Base-by-base conservation (phyloP, 192 early-diverging fungal genomes). In the Polychytrium aggregatum region DNA sequence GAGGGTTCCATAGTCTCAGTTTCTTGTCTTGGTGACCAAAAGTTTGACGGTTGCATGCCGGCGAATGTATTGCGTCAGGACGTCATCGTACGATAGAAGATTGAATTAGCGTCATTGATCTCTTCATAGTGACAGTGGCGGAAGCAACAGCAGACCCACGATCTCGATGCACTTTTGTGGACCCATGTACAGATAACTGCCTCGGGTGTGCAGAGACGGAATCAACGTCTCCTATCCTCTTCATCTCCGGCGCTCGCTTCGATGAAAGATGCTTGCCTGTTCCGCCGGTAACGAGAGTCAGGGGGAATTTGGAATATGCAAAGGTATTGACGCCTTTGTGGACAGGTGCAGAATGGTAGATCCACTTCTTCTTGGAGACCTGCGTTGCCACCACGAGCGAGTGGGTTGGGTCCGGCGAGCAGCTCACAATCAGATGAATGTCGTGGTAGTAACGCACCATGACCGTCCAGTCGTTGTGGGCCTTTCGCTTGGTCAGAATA, bases 1-100 rank as follows among this genome's bases (percentile, higher is more conserved):
- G 59, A 2, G 71, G 75, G 46, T 78, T 74, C 71, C 71, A 74
- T 7, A 78, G 48, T 0, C 75, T 62, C 41, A 78, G 33, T 47
- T 66, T 59, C 11, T 63, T 61, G 41, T 74, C 72, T 46, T 24
- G n/a, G n/a, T n/a, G n/a, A n/a, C n/a, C n/a, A n/a, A n/a, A n/a
- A n/a, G n/a, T n/a, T n/a, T n/a, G n/a, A n/a, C n/a, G n/a, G n/a
- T n/a, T n/a, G n/a, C n/a, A n/a, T n/a, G n/a, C n/a, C n/a, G n/a
- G n/a, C n/a, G n/a, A n/a, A n/a, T n/a, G n/a, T n/a, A n/a, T n/a
- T n/a, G n/a, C n/a, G n/a, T n/a, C n/a, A n/a, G n/a, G n/a, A n/a
- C n/a, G n/a, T n/a, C n/a, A n/a, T n/a, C n/a, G n/a, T n/a, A n/a
- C n/a, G n/a, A n/a, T n/a, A n/a, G n/a, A n/a, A n/a, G n/a, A n/a